Percentiles rank a stretch among this genome's conserved stretches.
Conservation (phyloP, 2,329 filamentous ascomycete species). For the Alternaria sp. region DNA sequence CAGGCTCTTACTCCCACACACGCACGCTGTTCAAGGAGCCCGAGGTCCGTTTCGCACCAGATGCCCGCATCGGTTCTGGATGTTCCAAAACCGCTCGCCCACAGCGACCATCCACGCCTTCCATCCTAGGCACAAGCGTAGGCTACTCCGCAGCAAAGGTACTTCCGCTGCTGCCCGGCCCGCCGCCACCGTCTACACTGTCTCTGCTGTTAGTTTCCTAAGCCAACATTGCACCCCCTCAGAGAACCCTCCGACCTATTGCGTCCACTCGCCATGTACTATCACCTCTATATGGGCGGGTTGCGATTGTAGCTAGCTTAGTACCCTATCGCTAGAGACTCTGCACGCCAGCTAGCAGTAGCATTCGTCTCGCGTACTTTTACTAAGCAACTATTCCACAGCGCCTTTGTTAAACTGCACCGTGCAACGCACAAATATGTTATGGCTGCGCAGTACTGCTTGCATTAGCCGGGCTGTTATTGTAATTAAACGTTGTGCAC, state of each 20-base stretch:
- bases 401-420: not conserved
- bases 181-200: not conserved
- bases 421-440: not conserved
- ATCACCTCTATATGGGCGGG: not conserved
- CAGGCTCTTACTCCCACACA: not conserved
- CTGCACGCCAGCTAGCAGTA: not conserved
- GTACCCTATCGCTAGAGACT: not conserved
- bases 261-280: not conserved
- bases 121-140: not conserved
- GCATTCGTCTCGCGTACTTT: not conserved
- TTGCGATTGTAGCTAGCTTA: not conserved
- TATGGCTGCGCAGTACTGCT: not conserved
- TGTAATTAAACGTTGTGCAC: not conserved
- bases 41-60: not conserved
- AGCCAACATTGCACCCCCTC: not conserved
- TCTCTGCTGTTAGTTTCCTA: not conserved
- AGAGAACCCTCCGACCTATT: not conserved
- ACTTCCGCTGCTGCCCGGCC: not conserved
- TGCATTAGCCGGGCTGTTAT: not conserved
- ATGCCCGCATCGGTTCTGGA: not conserved
- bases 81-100: not conserved
- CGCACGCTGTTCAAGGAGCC: not conserved
- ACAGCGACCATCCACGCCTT: not conserved
- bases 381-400: not conserved
- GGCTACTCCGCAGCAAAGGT: not conserved